phyloP scores from a whole-genome alignment of 1,284 basidiomycete species.

The Polyporus tsugae region DNA sequence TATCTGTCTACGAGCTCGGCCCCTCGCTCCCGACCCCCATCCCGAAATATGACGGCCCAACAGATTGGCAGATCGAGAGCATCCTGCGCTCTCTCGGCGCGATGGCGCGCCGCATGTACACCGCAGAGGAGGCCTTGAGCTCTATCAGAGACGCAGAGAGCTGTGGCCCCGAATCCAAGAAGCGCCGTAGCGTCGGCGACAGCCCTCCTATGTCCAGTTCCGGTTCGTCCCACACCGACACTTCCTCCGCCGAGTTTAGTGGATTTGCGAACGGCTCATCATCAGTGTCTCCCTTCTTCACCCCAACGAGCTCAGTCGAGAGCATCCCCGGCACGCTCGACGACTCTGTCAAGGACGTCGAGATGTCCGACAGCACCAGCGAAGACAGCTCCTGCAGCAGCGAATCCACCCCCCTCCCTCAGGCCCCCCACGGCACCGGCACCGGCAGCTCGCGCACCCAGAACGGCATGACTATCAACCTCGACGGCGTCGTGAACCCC shows the following conservation, averaged over 20 bases:
- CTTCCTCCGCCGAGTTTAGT: slow-evolving; percentile 32
- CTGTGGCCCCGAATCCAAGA: slow-evolving; percentile 56
- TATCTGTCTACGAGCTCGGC: slow-evolving; percentile 51
- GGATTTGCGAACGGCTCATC: slow-evolving; percentile 35
- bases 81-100: slow-evolving; percentile 64
- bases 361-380: slow-evolving; percentile 37
- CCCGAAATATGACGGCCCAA: slow-evolving; percentile 69
- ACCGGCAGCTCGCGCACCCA: slow-evolving; percentile 33
- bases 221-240: slow-evolving; percentile 36
- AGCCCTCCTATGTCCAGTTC: slow-evolving; percentile 39
- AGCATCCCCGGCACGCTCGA: slow-evolving; percentile 49
- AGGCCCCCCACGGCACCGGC: slow-evolving; percentile 8
- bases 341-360: slow-evolving; percentile 39
- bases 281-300: slow-evolving; percentile 41
- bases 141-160: slow-evolving; percentile 49
- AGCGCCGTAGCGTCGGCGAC: slow-evolving; percentile 57
- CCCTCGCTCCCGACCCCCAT: slow-evolving; percentile 54
- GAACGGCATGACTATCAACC: slow-evolving; percentile 49
- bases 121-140: slow-evolving; percentile 60
- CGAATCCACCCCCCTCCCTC: slow-evolving; percentile 38
- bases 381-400: slow-evolving; percentile 21
- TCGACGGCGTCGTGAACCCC: slow-evolving; percentile 52
- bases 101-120: slow-evolving; percentile 66
- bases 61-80: slow-evolving; percentile 70
- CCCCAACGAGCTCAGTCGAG: slow-evolving; percentile 49